A percentile compares a stretch with the other conserved stretches of the same genome.
These are phyloP conservation scores for Globisporangium rhizosaccharum DNA, from an alignment of 352 stramenopile genomes.

Conservation along the genomic window DNA sequence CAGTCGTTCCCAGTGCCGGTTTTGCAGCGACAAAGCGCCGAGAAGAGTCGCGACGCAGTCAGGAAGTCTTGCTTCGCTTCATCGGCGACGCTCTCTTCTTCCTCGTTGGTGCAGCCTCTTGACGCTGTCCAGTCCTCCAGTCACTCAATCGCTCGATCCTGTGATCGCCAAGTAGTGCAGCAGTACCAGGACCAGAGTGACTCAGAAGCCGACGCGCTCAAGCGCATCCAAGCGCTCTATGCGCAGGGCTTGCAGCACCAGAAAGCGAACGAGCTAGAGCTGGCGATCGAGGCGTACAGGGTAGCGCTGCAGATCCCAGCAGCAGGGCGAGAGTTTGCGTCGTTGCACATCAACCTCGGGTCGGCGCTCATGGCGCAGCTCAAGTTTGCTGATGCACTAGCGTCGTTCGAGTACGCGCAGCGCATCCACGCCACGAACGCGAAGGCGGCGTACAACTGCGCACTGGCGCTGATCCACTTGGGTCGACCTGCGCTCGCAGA, in stretches of 20 bases:
- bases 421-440: constrained; percentile 45
- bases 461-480: constrained; percentile 44
- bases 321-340: constrained; percentile 40
- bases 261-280: constrained; percentile 39
- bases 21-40: background rate
- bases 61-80: background rate
- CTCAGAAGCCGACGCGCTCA: constrained; percentile 15
- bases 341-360: constrained; percentile 63
- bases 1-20: background rate
- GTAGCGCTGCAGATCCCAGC: constrained; percentile 29
- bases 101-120: background rate
- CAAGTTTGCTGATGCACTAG: constrained; percentile 29
- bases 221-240: constrained; percentile 45
- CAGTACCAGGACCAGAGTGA: background rate
- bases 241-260: constrained; percentile 54
- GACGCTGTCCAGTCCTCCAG: background rate
- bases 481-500: constrained; percentile 17
- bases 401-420: constrained; percentile 31
- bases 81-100: background rate
- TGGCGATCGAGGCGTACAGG: constrained; percentile 48
- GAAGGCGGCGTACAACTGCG: constrained; percentile 59
- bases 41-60: background rate
- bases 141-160: background rate
- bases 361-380: constrained; percentile 43
- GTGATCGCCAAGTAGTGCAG: background rate